Percentiles rank a stretch among this genome's conserved stretches.
phyloP scores from a whole-genome alignment of 169 alveolate species.

The Plasmodium berghei region DNA sequence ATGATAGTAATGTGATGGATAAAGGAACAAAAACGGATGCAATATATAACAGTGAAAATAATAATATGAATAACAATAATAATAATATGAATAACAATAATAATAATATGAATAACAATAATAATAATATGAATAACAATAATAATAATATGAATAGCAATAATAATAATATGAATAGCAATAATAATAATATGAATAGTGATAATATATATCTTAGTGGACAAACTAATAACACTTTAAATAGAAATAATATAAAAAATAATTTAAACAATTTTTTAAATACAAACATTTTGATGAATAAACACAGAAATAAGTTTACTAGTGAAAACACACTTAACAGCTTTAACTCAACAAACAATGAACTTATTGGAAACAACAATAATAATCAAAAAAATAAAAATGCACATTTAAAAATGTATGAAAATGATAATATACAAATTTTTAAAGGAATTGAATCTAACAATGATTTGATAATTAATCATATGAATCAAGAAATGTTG shows the following conservation, averaged over 20 bases:
- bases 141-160: constrained; percentile 14
- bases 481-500: background rate
- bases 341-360: constrained; percentile 39
- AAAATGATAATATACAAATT: background rate
- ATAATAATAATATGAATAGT: constrained; percentile 18
- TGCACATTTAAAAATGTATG: background rate
- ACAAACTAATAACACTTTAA: background rate
- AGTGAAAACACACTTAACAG: constrained; percentile 23
- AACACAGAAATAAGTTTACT: background rate
- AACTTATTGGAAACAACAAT: constrained; percentile 6
- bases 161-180: constrained; percentile 13
- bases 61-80: background rate
- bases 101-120: constrained; percentile 19
- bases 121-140: background rate
- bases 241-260: constrained; percentile 4
- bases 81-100: constrained; percentile 18
- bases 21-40: background rate
- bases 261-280: constrained; percentile 26
- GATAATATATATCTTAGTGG: constrained; percentile 8
- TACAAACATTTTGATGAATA: background rate
- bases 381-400: background rate
- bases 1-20: background rate
- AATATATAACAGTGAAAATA: background rate
- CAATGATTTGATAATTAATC: background rate
- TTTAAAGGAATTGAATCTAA: background rate